Conservation (phyloP, 1,284 basidiomycete genomes). For the Leccinum subrobustum region DNA sequence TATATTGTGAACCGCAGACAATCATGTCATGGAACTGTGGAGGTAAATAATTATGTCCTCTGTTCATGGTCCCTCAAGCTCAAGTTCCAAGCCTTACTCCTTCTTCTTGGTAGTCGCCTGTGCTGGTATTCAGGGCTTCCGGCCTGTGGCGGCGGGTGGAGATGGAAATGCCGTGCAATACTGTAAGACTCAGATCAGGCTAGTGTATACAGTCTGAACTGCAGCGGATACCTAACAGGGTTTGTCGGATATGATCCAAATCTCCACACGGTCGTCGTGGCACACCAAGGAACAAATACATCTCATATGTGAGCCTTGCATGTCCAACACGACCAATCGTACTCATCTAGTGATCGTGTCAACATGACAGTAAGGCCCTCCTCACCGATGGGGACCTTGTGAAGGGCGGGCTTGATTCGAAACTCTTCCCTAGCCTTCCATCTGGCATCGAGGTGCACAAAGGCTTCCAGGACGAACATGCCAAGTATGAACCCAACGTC, state of each 20-base stretch:
- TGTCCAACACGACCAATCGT: not conserved
- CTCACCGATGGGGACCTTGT: slow-evolving; percentile 52
- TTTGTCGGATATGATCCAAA: slow-evolving; percentile 37
- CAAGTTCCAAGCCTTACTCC: not conserved
- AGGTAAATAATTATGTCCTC: slow-evolving; percentile 32
- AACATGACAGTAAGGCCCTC: slow-evolving; percentile 40
- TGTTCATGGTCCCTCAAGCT: not conserved
- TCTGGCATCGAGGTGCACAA: slow-evolving; percentile 50
- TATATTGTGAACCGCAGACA: slow-evolving; percentile 47
- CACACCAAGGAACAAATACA: slow-evolving; percentile 35
- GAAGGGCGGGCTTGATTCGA: slow-evolving; percentile 37
- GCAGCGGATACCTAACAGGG: slow-evolving; percentile 24
- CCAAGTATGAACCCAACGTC: slow-evolving; percentile 8
- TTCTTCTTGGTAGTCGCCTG: slow-evolving; percentile 43
- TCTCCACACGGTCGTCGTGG: slow-evolving; percentile 32
- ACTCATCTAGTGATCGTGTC: not conserved
- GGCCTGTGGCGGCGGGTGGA: slow-evolving; percentile 59
- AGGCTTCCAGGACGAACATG: slow-evolving; percentile 44
- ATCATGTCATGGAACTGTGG: slow-evolving; percentile 60
- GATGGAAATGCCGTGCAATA: slow-evolving; percentile 52
- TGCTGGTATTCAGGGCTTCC: slow-evolving; percentile 50
- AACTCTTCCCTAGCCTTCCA: slow-evolving; percentile 58
- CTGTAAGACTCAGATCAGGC: slow-evolving; percentile 28
- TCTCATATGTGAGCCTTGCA: slow-evolving; percentile 22
- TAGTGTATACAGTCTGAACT: not conserved